Percentiles rank a stretch among this genome's conserved stretches.
phyloP scores from a whole-genome alignment of 208 protist species.

The Crithidia sp. region DNA sequence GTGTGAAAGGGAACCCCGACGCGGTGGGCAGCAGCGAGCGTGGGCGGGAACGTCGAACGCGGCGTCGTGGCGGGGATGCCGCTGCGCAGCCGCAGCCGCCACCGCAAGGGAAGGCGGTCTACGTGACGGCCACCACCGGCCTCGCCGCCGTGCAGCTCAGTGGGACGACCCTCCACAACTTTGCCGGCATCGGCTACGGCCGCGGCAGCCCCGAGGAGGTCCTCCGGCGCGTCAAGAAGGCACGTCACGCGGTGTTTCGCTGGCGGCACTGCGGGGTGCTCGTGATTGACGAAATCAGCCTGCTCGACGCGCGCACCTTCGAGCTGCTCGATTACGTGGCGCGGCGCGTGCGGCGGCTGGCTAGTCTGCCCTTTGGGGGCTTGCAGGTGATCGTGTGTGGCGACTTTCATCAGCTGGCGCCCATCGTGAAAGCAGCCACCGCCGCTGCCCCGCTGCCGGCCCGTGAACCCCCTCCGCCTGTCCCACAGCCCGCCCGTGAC shows the following conservation, averaged over 20 bases:
- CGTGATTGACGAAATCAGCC: conserved; percentile 93
- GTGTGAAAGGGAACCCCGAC: not conserved
- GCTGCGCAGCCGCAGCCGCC: not conserved
- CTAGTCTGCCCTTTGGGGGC: conserved; percentile 79
- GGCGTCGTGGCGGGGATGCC: not conserved
- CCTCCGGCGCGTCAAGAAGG: conserved; percentile 21
- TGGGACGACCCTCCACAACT: conserved; percentile 80
- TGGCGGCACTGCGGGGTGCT: conserved; percentile 67
- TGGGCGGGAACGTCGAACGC: not conserved
- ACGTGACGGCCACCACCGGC: conserved; percentile 85
- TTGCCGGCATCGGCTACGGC: conserved; percentile 64
- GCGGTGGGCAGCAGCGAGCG: not conserved
- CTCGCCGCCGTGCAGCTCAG: conserved; percentile 83
- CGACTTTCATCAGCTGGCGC: conserved; percentile 91
- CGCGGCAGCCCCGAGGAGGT: conserved; percentile 23
- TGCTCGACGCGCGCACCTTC: conserved; percentile 78
- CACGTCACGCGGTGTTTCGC: conserved; percentile 18
- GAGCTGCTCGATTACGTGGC: conserved; percentile 77
- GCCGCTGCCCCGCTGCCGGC: not conserved
- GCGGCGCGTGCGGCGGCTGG: conserved; percentile 51
- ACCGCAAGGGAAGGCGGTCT: conserved; percentile 23
- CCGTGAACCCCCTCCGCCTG: not conserved
- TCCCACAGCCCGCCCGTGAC: not conserved
- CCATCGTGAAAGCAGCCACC: conserved; percentile 29
- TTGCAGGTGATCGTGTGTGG: conserved; percentile 91